Evolutionary conservation across 179 eudicot genomes (phyloP).

Genomic region (Spergularia azorica): DNA sequence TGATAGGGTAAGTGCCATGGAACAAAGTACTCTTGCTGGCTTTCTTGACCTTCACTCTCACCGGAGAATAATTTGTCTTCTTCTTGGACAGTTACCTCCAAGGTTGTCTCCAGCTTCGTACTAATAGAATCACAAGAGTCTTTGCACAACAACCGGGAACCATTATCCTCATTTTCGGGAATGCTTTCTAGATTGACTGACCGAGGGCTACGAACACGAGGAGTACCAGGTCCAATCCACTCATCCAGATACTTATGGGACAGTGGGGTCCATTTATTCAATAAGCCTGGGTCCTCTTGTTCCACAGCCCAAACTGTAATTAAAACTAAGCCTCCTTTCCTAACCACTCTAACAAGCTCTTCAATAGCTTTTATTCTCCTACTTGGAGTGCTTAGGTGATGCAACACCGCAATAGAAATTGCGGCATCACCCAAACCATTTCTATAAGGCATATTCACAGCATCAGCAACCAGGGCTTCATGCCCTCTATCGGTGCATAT

Average conservation of each 20-base stretch:
- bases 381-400: constrained; percentile 78
- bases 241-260: constrained; percentile 69
- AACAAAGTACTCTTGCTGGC: constrained; percentile 86
- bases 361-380: constrained; percentile 85
- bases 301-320: constrained; percentile 98
- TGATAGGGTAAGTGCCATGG: constrained; percentile 99
- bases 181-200: constrained; percentile 61
- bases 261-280: constrained; percentile 89
- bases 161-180: constrained; percentile 70
- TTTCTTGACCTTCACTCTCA: constrained; percentile 28
- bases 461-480: constrained; percentile 90
- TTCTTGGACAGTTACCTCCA: constrained; percentile 23
- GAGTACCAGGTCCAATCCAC: constrained; percentile 89
- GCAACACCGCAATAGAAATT: constrained; percentile 91
- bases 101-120: constrained; percentile 18
- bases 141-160: constrained; percentile 23
- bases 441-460: constrained; percentile 85
- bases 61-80: constrained; percentile 21
- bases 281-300: constrained; percentile 73
- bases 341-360: constrained; percentile 83
- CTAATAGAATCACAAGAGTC: constrained; percentile 22
- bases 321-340: constrained; percentile 71
- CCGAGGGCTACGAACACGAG: constrained; percentile 55
- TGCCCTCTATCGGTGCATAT: constrained; percentile 83
- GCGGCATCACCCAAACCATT: constrained; percentile 85